These are phyloP conservation scores for Ophiosphaerella korrae DNA, from an alignment of 2,329 filamentous ascomycete genomes.

Conservation along the genomic window DNA sequence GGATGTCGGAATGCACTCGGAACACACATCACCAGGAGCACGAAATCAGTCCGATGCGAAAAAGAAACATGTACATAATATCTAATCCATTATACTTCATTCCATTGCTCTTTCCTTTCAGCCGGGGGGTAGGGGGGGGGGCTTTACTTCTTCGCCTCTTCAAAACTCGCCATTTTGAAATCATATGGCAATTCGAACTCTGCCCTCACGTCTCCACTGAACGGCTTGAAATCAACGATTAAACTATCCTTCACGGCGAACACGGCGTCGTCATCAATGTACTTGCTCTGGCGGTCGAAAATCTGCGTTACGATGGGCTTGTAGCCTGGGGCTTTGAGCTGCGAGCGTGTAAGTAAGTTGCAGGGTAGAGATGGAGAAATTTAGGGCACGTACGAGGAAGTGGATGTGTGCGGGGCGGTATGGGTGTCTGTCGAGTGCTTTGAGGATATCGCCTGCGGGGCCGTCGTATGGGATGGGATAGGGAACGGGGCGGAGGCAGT, in stretches of 20 bases:
- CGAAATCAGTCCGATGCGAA: too few species aligned
- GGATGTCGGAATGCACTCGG: neutral
- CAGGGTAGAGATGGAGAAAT: neutral
- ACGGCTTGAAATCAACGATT: conserved; percentile 62
- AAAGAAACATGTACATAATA: too few species aligned
- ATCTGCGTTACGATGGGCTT: conserved; percentile 78
- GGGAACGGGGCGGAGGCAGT: conserved; percentile 50
- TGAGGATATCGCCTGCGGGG: conserved; percentile 62
- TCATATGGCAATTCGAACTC: conserved; percentile 61
- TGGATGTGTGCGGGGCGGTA: conserved; percentile 69
- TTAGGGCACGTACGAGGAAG: conserved; percentile 54
- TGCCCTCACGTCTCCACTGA: conserved; percentile 58
- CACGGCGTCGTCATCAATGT: conserved; percentile 64
- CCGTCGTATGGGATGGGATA: conserved; percentile 64
- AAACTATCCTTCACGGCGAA: conserved; percentile 66
- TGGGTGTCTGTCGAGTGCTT: conserved; percentile 65
- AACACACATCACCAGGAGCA: neutral
- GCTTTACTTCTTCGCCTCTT: conserved; percentile 36
- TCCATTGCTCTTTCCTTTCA: neutral
- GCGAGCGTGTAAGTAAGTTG: conserved; percentile 9
- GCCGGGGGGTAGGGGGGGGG: too few species aligned
- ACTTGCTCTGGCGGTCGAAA: conserved; percentile 70
- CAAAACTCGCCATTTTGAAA: conserved; percentile 50
- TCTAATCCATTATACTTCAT: conserved; percentile 2
- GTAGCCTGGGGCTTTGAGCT: conserved; percentile 63